Percentiles rank a stretch among this genome's conserved stretches.
phyloP scores from a whole-genome alignment of 441 rosid species.

The Francoa sonchifolia region DNA sequence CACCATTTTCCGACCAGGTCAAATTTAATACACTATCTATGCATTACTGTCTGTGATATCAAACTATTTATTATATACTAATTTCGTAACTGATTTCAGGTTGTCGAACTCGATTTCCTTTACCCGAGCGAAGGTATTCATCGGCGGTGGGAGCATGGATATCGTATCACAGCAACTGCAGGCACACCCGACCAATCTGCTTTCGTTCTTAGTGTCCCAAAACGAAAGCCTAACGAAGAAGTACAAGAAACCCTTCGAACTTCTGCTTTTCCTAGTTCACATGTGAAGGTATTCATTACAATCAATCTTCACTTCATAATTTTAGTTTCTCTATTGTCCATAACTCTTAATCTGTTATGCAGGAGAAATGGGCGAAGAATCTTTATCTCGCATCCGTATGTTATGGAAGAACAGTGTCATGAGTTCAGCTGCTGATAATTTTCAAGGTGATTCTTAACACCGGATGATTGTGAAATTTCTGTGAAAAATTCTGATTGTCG shows the following conservation, averaged over 20 bases:
- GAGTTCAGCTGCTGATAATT: too few species aligned
- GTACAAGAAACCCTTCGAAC: slow-evolving; percentile 71
- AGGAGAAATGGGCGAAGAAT: slow-evolving; percentile 68
- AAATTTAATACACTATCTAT: not conserved
- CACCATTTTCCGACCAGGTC: slow-evolving; percentile 80
- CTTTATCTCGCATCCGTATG: slow-evolving; percentile 47
- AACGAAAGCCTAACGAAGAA: slow-evolving; percentile 41
- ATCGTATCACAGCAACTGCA: slow-evolving; percentile 69
- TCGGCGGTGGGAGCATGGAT: slow-evolving; percentile 47
- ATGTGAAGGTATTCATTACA: slow-evolving; percentile 56
- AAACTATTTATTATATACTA: slow-evolving; percentile 1
- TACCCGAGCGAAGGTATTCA: slow-evolving; percentile 87
- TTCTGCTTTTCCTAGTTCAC: slow-evolving; percentile 60
- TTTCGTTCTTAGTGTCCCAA: slow-evolving; percentile 56
- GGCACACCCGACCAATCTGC: slow-evolving; percentile 81
- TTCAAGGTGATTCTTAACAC: too few species aligned
- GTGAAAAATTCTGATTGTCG: too few species aligned
- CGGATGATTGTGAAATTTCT: too few species aligned
- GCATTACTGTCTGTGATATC: not conserved
- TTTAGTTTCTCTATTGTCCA: not conserved
- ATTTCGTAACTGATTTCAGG: slow-evolving; percentile 25
- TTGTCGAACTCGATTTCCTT: slow-evolving; percentile 70
- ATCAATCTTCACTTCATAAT: not conserved
- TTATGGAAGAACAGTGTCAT: slow-evolving; percentile 54
- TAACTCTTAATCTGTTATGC: slow-evolving; percentile 14